Conservation (phyloP, 495 filamentous ascomycete genomes). For the Hyaloscypha variabilis region DNA sequence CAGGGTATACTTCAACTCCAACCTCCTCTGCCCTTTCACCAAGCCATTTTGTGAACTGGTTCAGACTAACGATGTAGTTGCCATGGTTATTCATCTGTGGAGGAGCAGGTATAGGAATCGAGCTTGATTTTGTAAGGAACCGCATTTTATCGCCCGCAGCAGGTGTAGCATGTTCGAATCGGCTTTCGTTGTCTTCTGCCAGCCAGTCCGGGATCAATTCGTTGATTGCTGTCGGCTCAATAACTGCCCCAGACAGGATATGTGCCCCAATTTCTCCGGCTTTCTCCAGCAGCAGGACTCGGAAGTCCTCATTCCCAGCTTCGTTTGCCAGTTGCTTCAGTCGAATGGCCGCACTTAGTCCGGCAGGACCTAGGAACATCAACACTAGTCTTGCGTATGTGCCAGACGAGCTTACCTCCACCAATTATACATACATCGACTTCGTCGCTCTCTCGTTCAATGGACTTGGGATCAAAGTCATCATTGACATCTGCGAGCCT, state of each 20-base stretch:
- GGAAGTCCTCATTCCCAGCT: conserved; percentile 94
- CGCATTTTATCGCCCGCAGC: conserved; percentile 87
- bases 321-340: conserved; percentile 95
- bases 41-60: conserved; percentile 93
- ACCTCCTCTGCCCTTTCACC: conserved; percentile 93
- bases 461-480: conserved; percentile 67
- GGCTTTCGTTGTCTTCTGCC: conserved; percentile 77
- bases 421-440: conserved; percentile 98
- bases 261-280: conserved; percentile 94
- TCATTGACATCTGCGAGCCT: conserved; percentile 60
- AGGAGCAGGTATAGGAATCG: conserved; percentile 81
- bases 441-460: conserved; percentile 87
- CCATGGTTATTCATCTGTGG: conserved; percentile 99
- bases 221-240: conserved; percentile 85
- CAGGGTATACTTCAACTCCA: conserved; percentile 97
- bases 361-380: conserved; percentile 69
- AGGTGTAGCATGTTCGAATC: conserved; percentile 83
- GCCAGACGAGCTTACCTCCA: conserved; percentile 59
- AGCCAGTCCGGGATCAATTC: conserved; percentile 96
- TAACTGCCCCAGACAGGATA: conserved; percentile 93
- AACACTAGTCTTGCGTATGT: conserved; percentile 1
- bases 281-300: conserved; percentile 92
- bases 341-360: conserved; percentile 89
- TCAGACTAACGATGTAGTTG: conserved; percentile 96
- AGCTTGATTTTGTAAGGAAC: conserved; percentile 82